phyloP scores from a whole-genome alignment of 192 early-diverging fungal genomes.

The Linnemannia exigua region DNA sequence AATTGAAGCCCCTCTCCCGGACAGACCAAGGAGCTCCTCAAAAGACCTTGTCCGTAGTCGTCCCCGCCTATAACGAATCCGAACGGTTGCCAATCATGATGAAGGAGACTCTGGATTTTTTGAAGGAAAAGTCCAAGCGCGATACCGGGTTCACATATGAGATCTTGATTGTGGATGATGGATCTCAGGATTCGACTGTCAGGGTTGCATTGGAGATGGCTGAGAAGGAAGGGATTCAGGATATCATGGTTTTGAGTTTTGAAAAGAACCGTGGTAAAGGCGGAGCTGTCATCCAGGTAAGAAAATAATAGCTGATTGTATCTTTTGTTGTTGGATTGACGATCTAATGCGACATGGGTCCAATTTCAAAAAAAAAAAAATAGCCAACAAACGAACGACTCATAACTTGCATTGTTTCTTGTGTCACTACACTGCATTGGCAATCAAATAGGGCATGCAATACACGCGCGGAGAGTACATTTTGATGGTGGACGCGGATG shows the following conservation, averaged over 20 bases:
- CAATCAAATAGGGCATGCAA: conserved; percentile 82
- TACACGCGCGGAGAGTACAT: conserved; percentile 79
- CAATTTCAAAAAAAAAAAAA: neutral
- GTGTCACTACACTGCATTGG: neutral
- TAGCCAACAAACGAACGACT: too few species aligned
- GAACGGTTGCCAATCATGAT: conserved; percentile 89
- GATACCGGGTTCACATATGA: conserved; percentile 78
- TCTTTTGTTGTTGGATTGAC: neutral
- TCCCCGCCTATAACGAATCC: conserved; percentile 95
- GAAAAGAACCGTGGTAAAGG: conserved; percentile 94
- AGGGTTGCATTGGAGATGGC: conserved; percentile 78
- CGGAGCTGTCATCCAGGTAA: conserved; percentile 90
- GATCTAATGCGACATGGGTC: neutral
- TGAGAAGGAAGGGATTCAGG: conserved; percentile 63
- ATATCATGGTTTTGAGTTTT: conserved; percentile 82
- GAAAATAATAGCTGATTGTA: neutral
- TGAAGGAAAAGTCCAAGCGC: conserved; percentile 60
- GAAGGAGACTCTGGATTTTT: conserved; percentile 79
- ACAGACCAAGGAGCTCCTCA: conserved; percentile 63
- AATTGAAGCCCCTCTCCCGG: conserved; percentile 58
- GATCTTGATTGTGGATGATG: conserved; percentile 95
- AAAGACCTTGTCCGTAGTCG: conserved; percentile 78
- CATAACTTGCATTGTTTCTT: neutral
- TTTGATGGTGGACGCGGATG: conserved; percentile 97
- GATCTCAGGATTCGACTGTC: conserved; percentile 83